Conservation (phyloP, 2,329 filamentous ascomycete genomes). For the Arthrocladium fulminans region DNA sequence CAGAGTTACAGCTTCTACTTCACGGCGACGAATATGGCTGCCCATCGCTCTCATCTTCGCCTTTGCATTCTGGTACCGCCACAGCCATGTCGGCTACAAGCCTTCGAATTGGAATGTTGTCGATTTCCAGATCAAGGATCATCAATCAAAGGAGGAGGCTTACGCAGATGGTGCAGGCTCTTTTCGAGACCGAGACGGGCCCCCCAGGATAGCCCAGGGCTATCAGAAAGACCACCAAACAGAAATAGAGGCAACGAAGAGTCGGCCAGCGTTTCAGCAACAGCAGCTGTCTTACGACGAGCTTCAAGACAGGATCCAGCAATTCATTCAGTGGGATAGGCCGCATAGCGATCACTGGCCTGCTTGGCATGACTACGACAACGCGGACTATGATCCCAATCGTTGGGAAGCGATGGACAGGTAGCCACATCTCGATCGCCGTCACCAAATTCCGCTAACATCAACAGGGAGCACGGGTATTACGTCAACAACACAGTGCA, state of each 20-base stretch:
- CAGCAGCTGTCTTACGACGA: conserved; percentile 9
- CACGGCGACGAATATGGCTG: conserved; percentile 1
- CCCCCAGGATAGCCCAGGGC: neutral
- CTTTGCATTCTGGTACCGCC: conserved; percentile 4
- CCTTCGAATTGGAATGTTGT: conserved; percentile 1
- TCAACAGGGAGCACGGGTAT: conserved; percentile 7
- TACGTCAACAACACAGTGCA: conserved; percentile 8
- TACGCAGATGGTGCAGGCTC: neutral
- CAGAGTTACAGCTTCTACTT: conserved; percentile 1
- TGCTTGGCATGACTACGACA: conserved; percentile 9
- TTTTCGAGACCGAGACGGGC: neutral
- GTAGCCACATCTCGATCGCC: neutral
- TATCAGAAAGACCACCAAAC: neutral
- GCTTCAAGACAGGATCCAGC: conserved; percentile 5
- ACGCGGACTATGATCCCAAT: conserved; percentile 9
- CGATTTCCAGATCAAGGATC: conserved; percentile 9
- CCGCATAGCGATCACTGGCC: conserved; percentile 10
- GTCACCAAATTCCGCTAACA: neutral
- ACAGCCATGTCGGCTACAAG: neutral
- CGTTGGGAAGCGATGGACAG: conserved; percentile 9
- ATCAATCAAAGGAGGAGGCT: conserved; percentile 3
- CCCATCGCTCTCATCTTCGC: neutral
- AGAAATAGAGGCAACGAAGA: neutral
- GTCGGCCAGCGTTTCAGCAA: conserved; percentile 4
- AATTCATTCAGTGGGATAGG: conserved; percentile 10